Evolutionary conservation across 2,329 filamentous ascomycete species (phyloP).

Genomic region (Epicoccum sorghinum): DNA sequence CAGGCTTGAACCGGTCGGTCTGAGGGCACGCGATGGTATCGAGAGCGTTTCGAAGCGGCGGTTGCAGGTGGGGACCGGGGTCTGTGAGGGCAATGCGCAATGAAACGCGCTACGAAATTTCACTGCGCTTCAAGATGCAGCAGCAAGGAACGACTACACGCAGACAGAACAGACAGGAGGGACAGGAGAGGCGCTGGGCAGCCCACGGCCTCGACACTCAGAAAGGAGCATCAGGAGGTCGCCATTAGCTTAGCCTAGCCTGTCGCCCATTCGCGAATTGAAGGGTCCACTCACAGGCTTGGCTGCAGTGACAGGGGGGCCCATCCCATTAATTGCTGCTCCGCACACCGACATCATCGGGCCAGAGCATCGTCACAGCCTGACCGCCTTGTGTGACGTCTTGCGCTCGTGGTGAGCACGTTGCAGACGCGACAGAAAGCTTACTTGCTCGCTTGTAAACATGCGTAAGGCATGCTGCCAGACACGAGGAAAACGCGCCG

Average conservation of each 20-base stretch:
- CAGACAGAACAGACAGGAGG: slow-evolving; percentile 4
- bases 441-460: slow-evolving; percentile 2
- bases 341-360: slow-evolving; percentile 19
- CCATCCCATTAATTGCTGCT: slow-evolving; percentile 17
- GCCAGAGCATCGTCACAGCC: slow-evolving; percentile 6
- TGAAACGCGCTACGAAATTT: slow-evolving; percentile 17
- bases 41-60: slow-evolving; percentile 14
- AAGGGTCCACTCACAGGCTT: slow-evolving; percentile 17
- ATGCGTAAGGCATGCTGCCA: slow-evolving; percentile 2
- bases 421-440: background rate
- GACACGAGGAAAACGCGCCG: slow-evolving; percentile 10
- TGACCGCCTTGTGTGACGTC: slow-evolving; percentile 11
- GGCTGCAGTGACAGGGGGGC: slow-evolving; percentile 15
- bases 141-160: slow-evolving; percentile 6
- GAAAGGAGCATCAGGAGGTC: slow-evolving; percentile 23
- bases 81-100: slow-evolving; percentile 11
- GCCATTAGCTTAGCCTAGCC: slow-evolving; percentile 18
- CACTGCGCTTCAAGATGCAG: slow-evolving; percentile 6
- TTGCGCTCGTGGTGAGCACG: slow-evolving; percentile 15
- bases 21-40: slow-evolving; percentile 9
- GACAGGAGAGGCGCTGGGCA: slow-evolving; percentile 10
- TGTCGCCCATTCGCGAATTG: slow-evolving; percentile 18
- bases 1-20: slow-evolving; percentile 9
- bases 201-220: slow-evolving; percentile 13
- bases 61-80: slow-evolving; percentile 10